Evolutionary conservation across 306 rosid species (phyloP), one percentile per base, ranked within the genome.

Genomic region (Ochetophila trinervis): DNA sequence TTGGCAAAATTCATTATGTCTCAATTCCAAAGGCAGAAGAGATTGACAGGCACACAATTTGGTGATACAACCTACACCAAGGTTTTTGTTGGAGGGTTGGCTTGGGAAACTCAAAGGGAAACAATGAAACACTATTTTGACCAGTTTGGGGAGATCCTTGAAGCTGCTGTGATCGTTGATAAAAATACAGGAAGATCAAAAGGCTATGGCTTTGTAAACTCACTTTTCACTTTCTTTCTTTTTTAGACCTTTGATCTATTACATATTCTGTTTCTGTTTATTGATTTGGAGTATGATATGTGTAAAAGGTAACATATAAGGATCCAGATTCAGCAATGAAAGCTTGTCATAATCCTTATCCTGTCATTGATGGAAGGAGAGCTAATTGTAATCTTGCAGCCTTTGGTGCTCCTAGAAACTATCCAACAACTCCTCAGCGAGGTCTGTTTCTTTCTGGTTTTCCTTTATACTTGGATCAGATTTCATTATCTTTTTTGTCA

Each of bases 21-120:
- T 56, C 77, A 62, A 40, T 20, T 17, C 6, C 62, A 66, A 68
- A 83, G 81, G 70, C 77, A 67, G 21, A 80, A 27, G 60, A 71
- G 73, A 74, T 58, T 53, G 82, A 79, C 73, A 82, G 76, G 56
- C 21, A 59, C 90, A 57, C 87, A 78, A 51, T 85, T 85, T n/a
- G 97, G 95, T 36, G 97, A 91, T 73, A 87, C 97, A 9, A 88
- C 87, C 0, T 74, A 78, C 74, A 91, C 96, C 20, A 91, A 91
- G 57, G 76, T 88, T 12, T 91, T 91, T 52, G 96, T 91, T 0
- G 97, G 97, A 50, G 97, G 97, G n/a, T 75, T 91, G 34, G 96
- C 97, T 35, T 91, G 96, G 97, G 91, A 82, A 68, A 91, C 97
- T 4, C 89, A 88, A 45, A 83, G 84, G 0, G 88, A 86, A 22